Base-by-base conservation (phyloP, 495 filamentous ascomycete species). In the Neurospora sp. region DNA sequence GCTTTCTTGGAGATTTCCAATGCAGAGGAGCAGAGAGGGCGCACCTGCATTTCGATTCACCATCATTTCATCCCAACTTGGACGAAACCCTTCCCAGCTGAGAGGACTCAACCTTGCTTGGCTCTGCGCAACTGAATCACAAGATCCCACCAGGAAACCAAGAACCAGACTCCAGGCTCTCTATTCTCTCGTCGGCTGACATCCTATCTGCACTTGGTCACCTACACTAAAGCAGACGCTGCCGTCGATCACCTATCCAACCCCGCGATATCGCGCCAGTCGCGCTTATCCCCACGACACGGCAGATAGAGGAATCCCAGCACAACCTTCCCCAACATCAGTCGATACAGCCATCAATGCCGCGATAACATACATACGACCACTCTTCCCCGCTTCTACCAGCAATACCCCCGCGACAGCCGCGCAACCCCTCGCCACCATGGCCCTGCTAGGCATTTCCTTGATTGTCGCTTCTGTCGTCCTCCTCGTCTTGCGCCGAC, bases 361-460 rank as follows among this genome's bases (percentile, higher is more conserved):
- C 5, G 35, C 70, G 20, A 74, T 60, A 75, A 77, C 77, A 74
- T 78, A 77, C 77, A 74, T 78, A 75, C 75, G 73, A 80, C 69
- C 35, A 70, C 16, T 44, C n/a, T 70, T 62, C 54, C 27, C 66
- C 49, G 44, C 37, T 27, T 23, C 14, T 72, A 39, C 31, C 49
- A 70, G 42, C 73, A 76, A 72, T n/a, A 71, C 46, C 70, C 39
- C 16, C 14, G 42, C 71, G 38, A 69, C 71, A 75, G 54, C 54
- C 54, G 54, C 27, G 5, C 54, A 31, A 38, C 44, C 37, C 75
- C 69, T 38, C 72, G 44, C 71, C 76, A 76, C 39, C 8, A 89
- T 88, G 87, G 84, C 82, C 77, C 79, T 87, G 73, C 74, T 90
- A 27, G 88, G 86, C 71, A 76, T 89, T 71, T 87, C 87, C 7